phyloP scores from a whole-genome alignment of 345 rosid genomes.

The Crucihimalaya himalaica region DNA sequence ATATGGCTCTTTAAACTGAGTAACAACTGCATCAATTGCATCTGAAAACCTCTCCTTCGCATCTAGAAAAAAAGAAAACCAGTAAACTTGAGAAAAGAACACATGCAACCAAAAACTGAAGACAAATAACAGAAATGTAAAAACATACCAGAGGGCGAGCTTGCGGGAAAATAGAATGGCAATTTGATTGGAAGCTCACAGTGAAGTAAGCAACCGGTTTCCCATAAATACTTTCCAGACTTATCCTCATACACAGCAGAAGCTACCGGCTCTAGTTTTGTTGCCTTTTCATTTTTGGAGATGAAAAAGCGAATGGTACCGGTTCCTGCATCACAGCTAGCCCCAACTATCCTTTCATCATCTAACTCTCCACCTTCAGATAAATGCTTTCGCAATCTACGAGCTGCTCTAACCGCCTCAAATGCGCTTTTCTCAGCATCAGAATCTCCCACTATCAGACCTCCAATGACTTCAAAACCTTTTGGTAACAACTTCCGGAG shows the following conservation, averaged over 20 bases:
- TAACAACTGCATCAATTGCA: slow-evolving; percentile 52
- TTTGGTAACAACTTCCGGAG: slow-evolving; percentile 58
- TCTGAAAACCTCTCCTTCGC: slow-evolving; percentile 48
- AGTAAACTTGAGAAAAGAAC: slow-evolving; percentile 10
- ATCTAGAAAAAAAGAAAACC: slow-evolving; percentile 43
- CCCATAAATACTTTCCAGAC: slow-evolving; percentile 74
- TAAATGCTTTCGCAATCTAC: slow-evolving; percentile 54
- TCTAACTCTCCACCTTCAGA: slow-evolving; percentile 45
- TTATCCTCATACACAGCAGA: slow-evolving; percentile 62
- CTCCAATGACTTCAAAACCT: slow-evolving; percentile 83
- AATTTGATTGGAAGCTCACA: slow-evolving; percentile 71
- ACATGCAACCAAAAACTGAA: neutral
- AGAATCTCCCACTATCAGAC: slow-evolving; percentile 50
- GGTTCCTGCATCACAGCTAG: slow-evolving; percentile 50
- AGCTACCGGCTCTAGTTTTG: slow-evolving; percentile 48
- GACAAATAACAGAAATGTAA: neutral
- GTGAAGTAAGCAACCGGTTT: slow-evolving; percentile 77
- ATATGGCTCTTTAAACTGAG: slow-evolving; percentile 65
- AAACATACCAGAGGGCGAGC: slow-evolving; percentile 55
- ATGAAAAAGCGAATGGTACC: slow-evolving; percentile 58
- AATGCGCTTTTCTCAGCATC: slow-evolving; percentile 50
- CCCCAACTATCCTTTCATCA: slow-evolving; percentile 56
- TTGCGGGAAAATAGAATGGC: slow-evolving; percentile 62
- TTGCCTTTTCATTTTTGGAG: slow-evolving; percentile 45
- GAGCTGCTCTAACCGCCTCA: slow-evolving; percentile 57